phyloP scores from a whole-genome alignment of 495 filamentous ascomycete species.

The Penicillium angulare region DNA sequence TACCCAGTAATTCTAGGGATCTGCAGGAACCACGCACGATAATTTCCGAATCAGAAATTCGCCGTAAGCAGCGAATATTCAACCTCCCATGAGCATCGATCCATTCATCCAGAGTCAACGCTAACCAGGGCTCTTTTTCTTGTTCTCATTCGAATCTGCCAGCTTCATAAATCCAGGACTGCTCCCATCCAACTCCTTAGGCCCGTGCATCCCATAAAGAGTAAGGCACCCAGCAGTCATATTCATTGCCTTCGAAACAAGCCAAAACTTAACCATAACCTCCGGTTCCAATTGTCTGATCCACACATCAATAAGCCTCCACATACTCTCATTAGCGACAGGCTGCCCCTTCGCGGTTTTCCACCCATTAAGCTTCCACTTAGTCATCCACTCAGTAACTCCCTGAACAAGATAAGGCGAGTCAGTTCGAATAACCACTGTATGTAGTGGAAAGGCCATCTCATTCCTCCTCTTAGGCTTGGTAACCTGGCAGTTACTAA shows the following conservation, averaged over 20 bases:
- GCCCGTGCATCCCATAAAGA: no score
- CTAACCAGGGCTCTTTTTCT: no score
- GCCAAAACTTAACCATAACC: slow-evolving; percentile 16
- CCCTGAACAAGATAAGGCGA: slow-evolving; percentile 43
- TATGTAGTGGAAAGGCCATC: slow-evolving; percentile 8
- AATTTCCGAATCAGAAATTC: no score
- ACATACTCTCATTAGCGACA: slow-evolving; percentile 12
- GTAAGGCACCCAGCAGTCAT: no score
- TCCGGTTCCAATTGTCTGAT: slow-evolving; percentile 7
- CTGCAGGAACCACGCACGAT: no score
- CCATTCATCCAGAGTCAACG: no score
- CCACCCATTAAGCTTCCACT: slow-evolving; percentile 41
- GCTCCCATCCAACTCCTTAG: no score
- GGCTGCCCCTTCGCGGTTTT: slow-evolving; percentile 15
- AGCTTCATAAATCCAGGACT: no score
- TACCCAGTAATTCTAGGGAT: no score
- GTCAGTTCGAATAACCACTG: slow-evolving; percentile 46
- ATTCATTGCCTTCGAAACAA: slow-evolving; percentile 3
- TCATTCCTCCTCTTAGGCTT: not conserved
- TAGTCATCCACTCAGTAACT: slow-evolving; percentile 35
- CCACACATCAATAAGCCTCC: slow-evolving; percentile 4
- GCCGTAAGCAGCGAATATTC: no score
- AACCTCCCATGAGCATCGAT: no score
- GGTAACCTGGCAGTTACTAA: slow-evolving; percentile 1
- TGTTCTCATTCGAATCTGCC: no score